These are phyloP conservation scores for Coemansia sp. DNA, from an alignment of 192 early-diverging fungal genomes.

Conservation along the genomic window DNA sequence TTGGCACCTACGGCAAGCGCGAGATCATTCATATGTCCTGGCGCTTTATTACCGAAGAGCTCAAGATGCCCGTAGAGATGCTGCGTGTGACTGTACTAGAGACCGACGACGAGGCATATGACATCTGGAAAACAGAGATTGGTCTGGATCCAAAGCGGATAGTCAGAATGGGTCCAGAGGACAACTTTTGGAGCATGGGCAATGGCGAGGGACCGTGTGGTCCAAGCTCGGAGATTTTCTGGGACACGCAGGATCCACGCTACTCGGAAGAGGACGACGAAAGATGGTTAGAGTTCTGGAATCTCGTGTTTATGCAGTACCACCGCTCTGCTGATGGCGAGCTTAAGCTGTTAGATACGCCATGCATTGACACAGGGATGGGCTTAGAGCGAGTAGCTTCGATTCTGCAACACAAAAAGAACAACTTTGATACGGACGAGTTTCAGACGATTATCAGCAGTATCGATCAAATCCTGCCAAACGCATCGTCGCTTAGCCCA, in stretches of 20 bases:
- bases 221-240: conserved; percentile 96
- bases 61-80: conserved; percentile 70
- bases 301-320: conserved; percentile 98
- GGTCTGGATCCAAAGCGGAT: conserved; percentile 78
- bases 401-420: conserved; percentile 84
- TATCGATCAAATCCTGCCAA: conserved; percentile 69
- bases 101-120: conserved; percentile 71
- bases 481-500: conserved; percentile 69
- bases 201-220: conserved; percentile 91
- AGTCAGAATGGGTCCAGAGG: conserved; percentile 78
- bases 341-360: conserved; percentile 77
- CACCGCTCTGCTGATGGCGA: conserved; percentile 87
- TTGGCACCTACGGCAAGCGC: conserved; percentile 96
- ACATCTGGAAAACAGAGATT: conserved; percentile 78
- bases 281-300: conserved; percentile 98
- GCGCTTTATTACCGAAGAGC: conserved; percentile 84
- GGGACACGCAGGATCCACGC: conserved; percentile 87
- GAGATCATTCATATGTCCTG: conserved; percentile 88
- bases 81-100: conserved; percentile 95
- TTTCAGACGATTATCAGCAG: conserved; percentile 74
- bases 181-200: conserved; percentile 99
- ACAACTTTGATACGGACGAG: conserved; percentile 97
- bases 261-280: conserved; percentile 85
- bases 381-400: conserved; percentile 94
- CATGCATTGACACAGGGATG: conserved; percentile 98